Evolutionary conservation across 2,329 filamentous ascomycete genomes (phyloP).

Genomic region (Laburnicola sp.): DNA sequence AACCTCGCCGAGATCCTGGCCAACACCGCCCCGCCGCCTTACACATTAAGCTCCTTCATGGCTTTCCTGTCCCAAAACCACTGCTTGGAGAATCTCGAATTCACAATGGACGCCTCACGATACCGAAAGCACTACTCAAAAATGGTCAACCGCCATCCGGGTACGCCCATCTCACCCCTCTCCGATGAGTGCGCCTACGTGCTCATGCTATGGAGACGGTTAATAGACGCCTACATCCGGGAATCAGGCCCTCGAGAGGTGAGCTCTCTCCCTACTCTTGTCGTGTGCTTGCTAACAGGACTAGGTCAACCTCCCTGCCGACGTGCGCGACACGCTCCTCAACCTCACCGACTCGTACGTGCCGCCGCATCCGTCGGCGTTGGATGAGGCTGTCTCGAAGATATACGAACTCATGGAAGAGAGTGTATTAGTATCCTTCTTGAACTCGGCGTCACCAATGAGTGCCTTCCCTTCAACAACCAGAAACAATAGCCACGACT

Average conservation of each 20-base stretch:
- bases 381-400: constrained; percentile 82
- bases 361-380: constrained; percentile 72
- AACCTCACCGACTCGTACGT: constrained; percentile 60
- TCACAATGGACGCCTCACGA: constrained; percentile 89
- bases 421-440: constrained; percentile 87
- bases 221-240: constrained; percentile 84
- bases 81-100: constrained; percentile 93
- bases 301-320: constrained; percentile 73
- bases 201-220: constrained; percentile 79
- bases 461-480: constrained; percentile 48
- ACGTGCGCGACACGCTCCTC: constrained; percentile 80
- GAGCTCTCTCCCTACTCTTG: constrained; percentile 7
- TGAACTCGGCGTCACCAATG: constrained; percentile 66
- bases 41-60: constrained; percentile 91
- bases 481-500: constrained; percentile 48
- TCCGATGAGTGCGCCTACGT: constrained; percentile 68
- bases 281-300: constrained; percentile 22
- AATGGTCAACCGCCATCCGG: constrained; percentile 56
- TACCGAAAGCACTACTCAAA: constrained; percentile 72
- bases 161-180: constrained; percentile 54
- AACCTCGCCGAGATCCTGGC: constrained; percentile 85
- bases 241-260: constrained; percentile 45
- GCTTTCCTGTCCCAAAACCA: constrained; percentile 96
- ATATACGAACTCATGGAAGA: constrained; percentile 98
- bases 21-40: constrained; percentile 83